These are phyloP conservation scores for Jimgerdemannia flammicorona DNA, from an alignment of 192 early-diverging fungal genomes.

Conservation along the genomic window DNA sequence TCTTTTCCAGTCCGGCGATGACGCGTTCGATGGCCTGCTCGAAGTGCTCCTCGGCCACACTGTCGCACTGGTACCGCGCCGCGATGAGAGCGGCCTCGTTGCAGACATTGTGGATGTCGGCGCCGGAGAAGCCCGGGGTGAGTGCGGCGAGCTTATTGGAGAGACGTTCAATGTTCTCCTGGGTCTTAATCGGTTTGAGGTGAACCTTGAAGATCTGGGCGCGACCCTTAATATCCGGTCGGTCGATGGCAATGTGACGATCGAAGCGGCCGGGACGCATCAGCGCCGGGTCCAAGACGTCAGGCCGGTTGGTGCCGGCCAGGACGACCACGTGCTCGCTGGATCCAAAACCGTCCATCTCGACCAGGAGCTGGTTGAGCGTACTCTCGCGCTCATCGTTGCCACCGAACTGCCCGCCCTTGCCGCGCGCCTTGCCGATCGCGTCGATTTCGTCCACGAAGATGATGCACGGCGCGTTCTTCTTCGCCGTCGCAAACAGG, in stretches of 20 bases:
- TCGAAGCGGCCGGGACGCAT: slow-evolving; percentile 98
- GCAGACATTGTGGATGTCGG: slow-evolving; percentile 97
- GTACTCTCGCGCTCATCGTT: slow-evolving; percentile 99
- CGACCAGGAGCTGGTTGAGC: slow-evolving; percentile 95
- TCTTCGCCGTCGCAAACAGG: slow-evolving; percentile 95
- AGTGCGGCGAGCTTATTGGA: slow-evolving; percentile 88
- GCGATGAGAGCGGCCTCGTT: slow-evolving; percentile 99
- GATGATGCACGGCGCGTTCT: slow-evolving; percentile 96
- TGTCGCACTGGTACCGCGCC: slow-evolving; percentile 76
- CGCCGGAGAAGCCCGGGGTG: slow-evolving; percentile 98
- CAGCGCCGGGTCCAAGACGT: slow-evolving; percentile 94
- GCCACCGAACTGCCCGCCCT: slow-evolving; percentile 81
- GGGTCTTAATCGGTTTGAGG: slow-evolving; percentile 86
- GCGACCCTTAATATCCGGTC: slow-evolving; percentile 95
- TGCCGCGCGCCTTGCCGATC: slow-evolving; percentile 95
- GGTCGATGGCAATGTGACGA: slow-evolving; percentile 95
- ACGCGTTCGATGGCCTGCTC: slow-evolving; percentile 98
- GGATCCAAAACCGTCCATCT: slow-evolving; percentile 97
- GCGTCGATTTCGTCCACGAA: slow-evolving; percentile 99
- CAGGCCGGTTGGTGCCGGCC: slow-evolving; percentile 97
- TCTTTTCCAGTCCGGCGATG: slow-evolving; percentile 97
- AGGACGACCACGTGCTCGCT: slow-evolving; percentile 91
- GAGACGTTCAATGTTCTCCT: slow-evolving; percentile 73
- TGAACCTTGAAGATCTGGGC: slow-evolving; percentile 97
- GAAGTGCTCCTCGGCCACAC: slow-evolving; percentile 86